Base-by-base conservation (phyloP, 176 grass and related monocot species). In the Typha latifolia region DNA sequence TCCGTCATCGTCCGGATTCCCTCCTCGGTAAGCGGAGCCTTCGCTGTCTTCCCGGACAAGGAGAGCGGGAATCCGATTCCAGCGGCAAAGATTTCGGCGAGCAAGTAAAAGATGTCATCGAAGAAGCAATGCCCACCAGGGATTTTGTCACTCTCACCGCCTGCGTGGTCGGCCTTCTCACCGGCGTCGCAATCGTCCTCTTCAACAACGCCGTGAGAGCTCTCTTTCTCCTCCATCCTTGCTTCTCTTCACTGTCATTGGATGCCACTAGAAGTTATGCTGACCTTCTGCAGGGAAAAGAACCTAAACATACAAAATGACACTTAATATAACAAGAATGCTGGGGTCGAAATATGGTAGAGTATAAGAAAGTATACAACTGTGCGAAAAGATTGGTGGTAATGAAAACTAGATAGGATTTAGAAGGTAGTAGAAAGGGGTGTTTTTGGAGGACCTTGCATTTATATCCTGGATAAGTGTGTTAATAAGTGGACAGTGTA, bases 111-210 rank as follows among this genome's bases (percentile, higher is more conserved):
- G 51, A 62, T 19, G 74, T 20, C 37, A 53, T 47, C 12, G 87
- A 77, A 69, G 88, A 84, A 34, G 34, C 73, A 48, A 66, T 67
- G 71, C 70, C 71, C 8, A 69, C 74, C 49, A 81, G 78, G 34
- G 80, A 91, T 84, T 84, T 88, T 62, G 85, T 96, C 61, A 91
- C 82, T 49, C 81, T 97, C 56, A 74, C 83, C 3, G 93, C 88
- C 57, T 97, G 93, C 72, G 78, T 74, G n/a, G 85, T 97, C 32
- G 93, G 93, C 21, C 85, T 97, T 51, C 77, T 97, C 69, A 97
- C 85, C 27, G 93, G 93, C 69, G 72, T 91, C 47, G 74, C 71
- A 4, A 83, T 91, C 16, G 93, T 97, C 61, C 76, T 97, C 69
- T 91, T 97, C 82, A 97, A 97, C 52, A 77, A 69, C 63, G 80